Conservation (phyloP, 2,329 filamentous ascomycete species). For the Xylariaceae sp. region DNA sequence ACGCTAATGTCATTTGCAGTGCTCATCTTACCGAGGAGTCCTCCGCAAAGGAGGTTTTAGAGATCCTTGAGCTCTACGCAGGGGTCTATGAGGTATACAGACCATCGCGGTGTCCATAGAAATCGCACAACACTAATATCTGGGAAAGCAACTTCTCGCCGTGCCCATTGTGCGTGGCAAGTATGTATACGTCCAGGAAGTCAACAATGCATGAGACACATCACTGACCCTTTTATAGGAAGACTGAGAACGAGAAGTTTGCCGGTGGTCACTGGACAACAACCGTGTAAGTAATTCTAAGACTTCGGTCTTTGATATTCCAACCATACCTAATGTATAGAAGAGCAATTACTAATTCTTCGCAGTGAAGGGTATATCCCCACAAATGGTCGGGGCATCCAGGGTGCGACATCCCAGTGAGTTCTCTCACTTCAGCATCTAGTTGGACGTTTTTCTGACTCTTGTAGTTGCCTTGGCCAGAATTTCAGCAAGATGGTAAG, state of each 20-base stretch:
- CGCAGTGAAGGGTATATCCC: slow-evolving; percentile 82
- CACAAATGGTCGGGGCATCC: slow-evolving; percentile 90
- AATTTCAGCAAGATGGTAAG: slow-evolving; percentile 90
- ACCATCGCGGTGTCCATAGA: background rate
- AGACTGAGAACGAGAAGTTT: slow-evolving; percentile 98
- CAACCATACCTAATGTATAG: background rate
- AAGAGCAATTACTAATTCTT: background rate
- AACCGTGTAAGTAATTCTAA: slow-evolving; percentile 54
- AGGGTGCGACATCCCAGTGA: slow-evolving; percentile 88
- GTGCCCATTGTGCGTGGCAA: slow-evolving; percentile 88
- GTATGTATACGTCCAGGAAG: slow-evolving; percentile 8
- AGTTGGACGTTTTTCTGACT: background rate
- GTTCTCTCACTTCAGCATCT: slow-evolving; percentile 29
- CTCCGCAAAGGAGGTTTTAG: slow-evolving; percentile 78
- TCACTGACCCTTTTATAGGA: slow-evolving; percentile 37
- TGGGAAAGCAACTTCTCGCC: slow-evolving; percentile 66
- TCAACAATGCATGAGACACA: background rate
- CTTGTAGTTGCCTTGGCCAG: slow-evolving; percentile 63
- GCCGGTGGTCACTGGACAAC: slow-evolving; percentile 95
- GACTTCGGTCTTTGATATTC: background rate
- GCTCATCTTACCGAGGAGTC: slow-evolving; percentile 82
- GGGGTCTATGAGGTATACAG: slow-evolving; percentile 68
- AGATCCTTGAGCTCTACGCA: slow-evolving; percentile 92
- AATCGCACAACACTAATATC: background rate
- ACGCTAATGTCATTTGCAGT: slow-evolving; percentile 39